Base-by-base conservation (phyloP, 1,284 basidiomycete species). In the Porphyrellus sp. region DNA sequence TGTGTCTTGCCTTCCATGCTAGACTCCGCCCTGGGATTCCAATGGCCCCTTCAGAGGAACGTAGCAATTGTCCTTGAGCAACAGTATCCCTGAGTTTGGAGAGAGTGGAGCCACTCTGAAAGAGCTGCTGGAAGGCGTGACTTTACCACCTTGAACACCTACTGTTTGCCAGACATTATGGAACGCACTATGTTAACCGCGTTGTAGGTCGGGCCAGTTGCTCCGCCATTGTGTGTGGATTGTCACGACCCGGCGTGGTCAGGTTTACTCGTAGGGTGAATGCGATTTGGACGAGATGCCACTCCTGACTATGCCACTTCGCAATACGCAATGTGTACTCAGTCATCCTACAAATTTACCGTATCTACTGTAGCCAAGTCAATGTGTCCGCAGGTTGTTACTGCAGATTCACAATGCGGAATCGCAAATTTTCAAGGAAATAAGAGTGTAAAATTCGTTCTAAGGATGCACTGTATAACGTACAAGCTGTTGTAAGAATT, bases 1-100 rank as follows among this genome's bases (percentile, higher is more conserved):
- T 49, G 57, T 61, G 45, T 49, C 64, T 58, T 60, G 85, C 88
- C 83, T 90, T 91, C 88, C 89, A 91, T 46, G 80, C 83, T 53
- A 91, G 69, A 67, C 88, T 89, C 61, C 88, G 76, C 18, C 88
- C 88, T 52, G 77, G 69, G 13, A 86, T 72, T 37, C 77, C 79
- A 31, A 76, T 67, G 9, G 63, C 64, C 46, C 71, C 72, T 35
- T 73, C 68, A 3, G 65, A 59, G 20, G 70, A 60, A 46, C 71
- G 66, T 56, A 86, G 78, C 21, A 91, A 66, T 18, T 80, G 77
- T 56, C 84, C 83, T 47, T 79, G 75, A 18, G 86, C 71, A 11
- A 82, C 79, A 20, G 77, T 76, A 67, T 90, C 84, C 63, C 79
- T 81, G 54, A 89, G 70, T 67, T 82, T 87, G 35, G 81, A 77